phyloP scores from a whole-genome alignment of 192 early-diverging fungal genomes.

The Phycomyces blakesleeanus region DNA sequence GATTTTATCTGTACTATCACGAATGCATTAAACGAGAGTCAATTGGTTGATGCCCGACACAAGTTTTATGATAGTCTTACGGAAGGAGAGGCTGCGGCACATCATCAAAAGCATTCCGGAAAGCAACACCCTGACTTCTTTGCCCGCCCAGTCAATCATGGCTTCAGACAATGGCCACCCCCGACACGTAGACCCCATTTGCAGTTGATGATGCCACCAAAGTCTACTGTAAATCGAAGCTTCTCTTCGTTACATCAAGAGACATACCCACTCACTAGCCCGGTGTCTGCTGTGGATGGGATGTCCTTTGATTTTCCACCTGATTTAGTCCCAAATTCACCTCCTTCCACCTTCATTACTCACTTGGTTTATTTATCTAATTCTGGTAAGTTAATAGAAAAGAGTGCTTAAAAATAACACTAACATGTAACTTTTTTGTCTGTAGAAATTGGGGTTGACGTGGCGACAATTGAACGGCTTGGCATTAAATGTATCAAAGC shows the following conservation, averaged over 20 bases:
- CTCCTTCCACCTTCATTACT: slow-evolving; percentile 41
- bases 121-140: neutral
- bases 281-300: neutral
- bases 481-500: slow-evolving; percentile 43
- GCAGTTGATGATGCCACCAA: neutral
- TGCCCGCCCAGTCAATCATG: slow-evolving; percentile 29
- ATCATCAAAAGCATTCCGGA: neutral
- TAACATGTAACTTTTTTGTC: neutral
- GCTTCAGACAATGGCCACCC: slow-evolving; percentile 32
- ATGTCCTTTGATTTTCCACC: slow-evolving; percentile 10
- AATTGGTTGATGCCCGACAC: slow-evolving; percentile 33
- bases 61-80: slow-evolving; percentile 21
- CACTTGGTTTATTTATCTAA: slow-evolving; percentile 51
- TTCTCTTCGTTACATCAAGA: neutral
- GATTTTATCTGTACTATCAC: slow-evolving; percentile 70
- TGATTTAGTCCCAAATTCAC: slow-evolving; percentile 22
- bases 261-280: neutral
- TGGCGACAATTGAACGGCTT: slow-evolving; percentile 37
- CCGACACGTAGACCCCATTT: slow-evolving; percentile 8
- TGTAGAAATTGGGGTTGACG: slow-evolving; percentile 32
- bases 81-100: neutral
- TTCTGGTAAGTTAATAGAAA: slow-evolving; percentile 35
- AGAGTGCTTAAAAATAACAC: neutral
- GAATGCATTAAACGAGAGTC: slow-evolving; percentile 56
- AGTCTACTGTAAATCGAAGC: neutral